Evolutionary conservation across 495 filamentous ascomycete genomes (phyloP).

Genomic region (Hypoxylon lienhwacheense): DNA sequence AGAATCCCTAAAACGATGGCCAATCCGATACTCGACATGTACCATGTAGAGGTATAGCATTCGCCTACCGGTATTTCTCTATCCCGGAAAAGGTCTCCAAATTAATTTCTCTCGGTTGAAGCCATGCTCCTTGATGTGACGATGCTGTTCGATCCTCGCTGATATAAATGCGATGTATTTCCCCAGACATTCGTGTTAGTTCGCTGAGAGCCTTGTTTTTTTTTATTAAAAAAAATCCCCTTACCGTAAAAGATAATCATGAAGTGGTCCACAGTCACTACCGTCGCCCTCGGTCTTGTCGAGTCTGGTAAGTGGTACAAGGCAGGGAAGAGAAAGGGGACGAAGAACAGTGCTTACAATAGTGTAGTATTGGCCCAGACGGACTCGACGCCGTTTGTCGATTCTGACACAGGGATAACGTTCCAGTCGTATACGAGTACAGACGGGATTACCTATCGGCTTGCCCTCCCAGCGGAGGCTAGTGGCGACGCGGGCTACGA

Average conservation of each 20-base stretch:
- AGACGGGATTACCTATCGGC: constrained; percentile 42
- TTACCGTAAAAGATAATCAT: constrained; percentile 13
- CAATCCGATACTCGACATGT: constrained; percentile 9
- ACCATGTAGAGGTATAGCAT: constrained; percentile 11
- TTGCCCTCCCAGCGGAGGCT: constrained; percentile 45
- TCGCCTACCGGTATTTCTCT: constrained; percentile 21
- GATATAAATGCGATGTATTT: constrained; percentile 20
- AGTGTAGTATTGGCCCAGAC: constrained; percentile 29
- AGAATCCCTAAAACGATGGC: constrained; percentile 7
- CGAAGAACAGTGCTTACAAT: constrained; percentile 1
- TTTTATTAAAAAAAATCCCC: not conserved
- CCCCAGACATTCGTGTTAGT: constrained; percentile 5
- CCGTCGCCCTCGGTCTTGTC: constrained; percentile 16
- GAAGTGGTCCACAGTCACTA: constrained; percentile 26
- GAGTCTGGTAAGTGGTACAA: constrained; percentile 23
- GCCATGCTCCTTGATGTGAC: constrained; percentile 17
- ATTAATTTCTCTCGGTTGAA: constrained; percentile 33
- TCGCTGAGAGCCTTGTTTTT: not conserved
- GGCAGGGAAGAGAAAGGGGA: not conserved
- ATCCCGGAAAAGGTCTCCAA: constrained; percentile 28
- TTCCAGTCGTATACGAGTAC: constrained; percentile 46
- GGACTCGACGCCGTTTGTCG: constrained; percentile 42
- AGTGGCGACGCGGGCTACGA: constrained; percentile 43
- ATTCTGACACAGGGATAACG: constrained; percentile 46
- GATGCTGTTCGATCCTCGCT: constrained; percentile 10